These are phyloP conservation scores for Colletotrichum chlorophyti DNA, from an alignment of 2,329 filamentous ascomycete genomes.

Conservation along the genomic window DNA sequence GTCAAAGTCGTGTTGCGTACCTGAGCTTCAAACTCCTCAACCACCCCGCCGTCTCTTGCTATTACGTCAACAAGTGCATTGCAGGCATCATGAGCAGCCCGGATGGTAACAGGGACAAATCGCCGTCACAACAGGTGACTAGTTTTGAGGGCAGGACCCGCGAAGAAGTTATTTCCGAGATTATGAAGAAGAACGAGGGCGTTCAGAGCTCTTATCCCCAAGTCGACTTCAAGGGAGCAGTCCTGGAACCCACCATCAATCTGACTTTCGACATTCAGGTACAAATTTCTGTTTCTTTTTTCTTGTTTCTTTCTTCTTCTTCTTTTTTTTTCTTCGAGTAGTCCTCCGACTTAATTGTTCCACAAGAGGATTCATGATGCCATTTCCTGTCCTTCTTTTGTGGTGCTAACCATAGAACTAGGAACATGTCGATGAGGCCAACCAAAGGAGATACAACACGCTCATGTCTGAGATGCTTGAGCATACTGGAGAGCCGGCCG, in stretches of 20 bases:
- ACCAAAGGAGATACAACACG: conserved; percentile 22
- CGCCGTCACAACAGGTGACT: background rate
- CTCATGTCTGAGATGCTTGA: conserved; percentile 22
- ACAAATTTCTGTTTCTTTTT: background rate
- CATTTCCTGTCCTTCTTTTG: background rate
- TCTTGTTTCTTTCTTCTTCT: background rate
- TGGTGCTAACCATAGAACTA: background rate
- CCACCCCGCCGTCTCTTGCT: background rate
- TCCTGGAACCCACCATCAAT: conserved; percentile 14
- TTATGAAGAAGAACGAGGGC: conserved; percentile 10
- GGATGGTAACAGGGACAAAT: background rate
- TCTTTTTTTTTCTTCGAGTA: background rate
- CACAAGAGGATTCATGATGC: background rate
- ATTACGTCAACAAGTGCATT: background rate
- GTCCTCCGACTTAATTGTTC: background rate
- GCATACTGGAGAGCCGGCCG: background rate
- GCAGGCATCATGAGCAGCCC: background rate
- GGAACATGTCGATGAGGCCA: conserved; percentile 20
- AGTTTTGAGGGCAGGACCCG: conserved; percentile 8
- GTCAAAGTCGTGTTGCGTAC: background rate
- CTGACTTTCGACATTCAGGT: conserved; percentile 23
- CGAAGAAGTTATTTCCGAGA: conserved; percentile 18
- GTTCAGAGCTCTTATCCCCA: conserved; percentile 9
- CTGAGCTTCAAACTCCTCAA: background rate
- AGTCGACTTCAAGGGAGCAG: conserved; percentile 12